Evolutionary conservation across 2,329 filamentous ascomycete species (phyloP).

Genomic region (Trematosphaeria pertusa): DNA sequence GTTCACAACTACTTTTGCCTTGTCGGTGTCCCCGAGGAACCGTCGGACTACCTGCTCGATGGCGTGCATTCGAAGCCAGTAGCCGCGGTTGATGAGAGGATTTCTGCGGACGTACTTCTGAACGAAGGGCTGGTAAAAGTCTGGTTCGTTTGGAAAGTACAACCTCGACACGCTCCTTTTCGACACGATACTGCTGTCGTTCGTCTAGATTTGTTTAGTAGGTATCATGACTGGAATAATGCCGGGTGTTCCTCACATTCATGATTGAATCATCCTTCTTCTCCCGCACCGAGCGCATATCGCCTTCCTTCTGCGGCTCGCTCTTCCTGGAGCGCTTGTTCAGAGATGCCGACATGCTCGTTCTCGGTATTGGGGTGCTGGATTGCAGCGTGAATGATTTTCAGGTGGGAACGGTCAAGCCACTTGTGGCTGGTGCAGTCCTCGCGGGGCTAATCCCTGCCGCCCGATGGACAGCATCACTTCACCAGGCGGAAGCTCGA

Average conservation of each 20-base stretch:
- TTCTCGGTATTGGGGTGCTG: no score
- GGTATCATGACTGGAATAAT: no score
- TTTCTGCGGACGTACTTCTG: slow-evolving; percentile 81
- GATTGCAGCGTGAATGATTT: background rate
- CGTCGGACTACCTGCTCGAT: slow-evolving; percentile 75
- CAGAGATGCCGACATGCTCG: slow-evolving; percentile 3
- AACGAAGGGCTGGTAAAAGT: slow-evolving; percentile 89
- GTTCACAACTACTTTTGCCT: slow-evolving; percentile 78
- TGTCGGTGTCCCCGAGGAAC: slow-evolving; percentile 70
- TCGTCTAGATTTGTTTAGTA: slow-evolving; percentile 66
- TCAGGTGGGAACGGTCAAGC: background rate
- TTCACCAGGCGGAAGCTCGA: slow-evolving; percentile 2
- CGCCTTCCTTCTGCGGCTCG: slow-evolving; percentile 16
- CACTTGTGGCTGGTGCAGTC: background rate
- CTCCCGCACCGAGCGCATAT: slow-evolving; percentile 30
- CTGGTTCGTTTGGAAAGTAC: slow-evolving; percentile 77
- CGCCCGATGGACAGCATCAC: background rate
- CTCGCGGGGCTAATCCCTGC: slow-evolving; percentile 23
- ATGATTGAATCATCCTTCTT: slow-evolving; percentile 63
- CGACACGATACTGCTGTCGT: slow-evolving; percentile 89
- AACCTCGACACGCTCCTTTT: slow-evolving; percentile 91
- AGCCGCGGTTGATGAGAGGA: slow-evolving; percentile 90
- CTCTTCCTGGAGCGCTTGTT: slow-evolving; percentile 22
- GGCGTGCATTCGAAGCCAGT: slow-evolving; percentile 83
- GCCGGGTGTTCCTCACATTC: no score